A percentile compares a stretch with the other conserved stretches of the same genome.
Evolutionary conservation across 2,329 filamentous ascomycete genomes (phyloP).

Genomic region (Seiridium cupressi): DNA sequence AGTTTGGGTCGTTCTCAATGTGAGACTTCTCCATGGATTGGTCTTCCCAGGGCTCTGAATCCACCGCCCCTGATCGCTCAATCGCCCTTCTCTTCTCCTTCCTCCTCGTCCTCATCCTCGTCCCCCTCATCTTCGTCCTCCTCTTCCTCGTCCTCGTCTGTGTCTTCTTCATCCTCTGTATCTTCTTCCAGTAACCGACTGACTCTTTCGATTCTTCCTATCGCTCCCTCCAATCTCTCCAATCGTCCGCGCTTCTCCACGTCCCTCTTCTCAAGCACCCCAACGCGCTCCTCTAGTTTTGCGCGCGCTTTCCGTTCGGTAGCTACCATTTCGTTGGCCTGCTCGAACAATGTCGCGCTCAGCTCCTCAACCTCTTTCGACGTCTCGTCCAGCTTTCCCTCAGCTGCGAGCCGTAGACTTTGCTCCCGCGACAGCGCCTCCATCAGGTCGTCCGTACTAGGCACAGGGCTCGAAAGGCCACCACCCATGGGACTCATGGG

Average conservation of each 20-base stretch:
- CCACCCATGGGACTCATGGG: slow-evolving; percentile 11
- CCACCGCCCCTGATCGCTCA: too few relatives aligned
- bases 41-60: too few relatives aligned
- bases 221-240: slow-evolving; percentile 68
- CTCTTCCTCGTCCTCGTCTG: slow-evolving; percentile 15
- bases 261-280: slow-evolving; percentile 67
- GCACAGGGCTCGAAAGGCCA: slow-evolving; percentile 16
- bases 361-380: slow-evolving; percentile 77
- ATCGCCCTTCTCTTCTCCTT: too few relatives aligned
- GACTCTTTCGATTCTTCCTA: slow-evolving; percentile 70
- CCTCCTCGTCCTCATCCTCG: not conserved
- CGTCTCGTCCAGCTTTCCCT: slow-evolving; percentile 64
- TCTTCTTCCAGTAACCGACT: slow-evolving; percentile 52
- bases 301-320: slow-evolving; percentile 69
- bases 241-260: slow-evolving; percentile 66
- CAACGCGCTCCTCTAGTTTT: slow-evolving; percentile 68
- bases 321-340: slow-evolving; percentile 87
- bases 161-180: slow-evolving; percentile 22
- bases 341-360: slow-evolving; percentile 71
- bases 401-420: slow-evolving; percentile 64
- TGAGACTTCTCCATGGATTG: too few relatives aligned
- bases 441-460: slow-evolving; percentile 50
- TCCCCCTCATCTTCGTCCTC: not conserved
- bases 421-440: slow-evolving; percentile 66
- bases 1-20: too few relatives aligned